Evolutionary conservation across 2,329 filamentous ascomycete species (phyloP).

Genomic region (Aspergillus fischeri): DNA sequence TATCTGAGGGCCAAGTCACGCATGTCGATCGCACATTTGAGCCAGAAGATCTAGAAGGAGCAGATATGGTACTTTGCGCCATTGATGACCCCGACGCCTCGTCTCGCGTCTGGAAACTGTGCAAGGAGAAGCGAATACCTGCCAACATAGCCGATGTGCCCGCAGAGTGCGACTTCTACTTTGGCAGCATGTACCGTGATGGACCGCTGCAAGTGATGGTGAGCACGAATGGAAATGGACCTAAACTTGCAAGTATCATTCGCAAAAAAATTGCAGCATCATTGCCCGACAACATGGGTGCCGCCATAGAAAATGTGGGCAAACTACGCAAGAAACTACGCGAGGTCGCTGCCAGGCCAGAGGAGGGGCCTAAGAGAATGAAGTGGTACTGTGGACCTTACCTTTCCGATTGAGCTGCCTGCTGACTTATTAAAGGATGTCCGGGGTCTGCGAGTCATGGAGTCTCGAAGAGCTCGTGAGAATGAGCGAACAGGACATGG

Average conservation of each 20-base stretch:
- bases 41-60: constrained; percentile 75
- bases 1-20: constrained; percentile 68
- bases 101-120: constrained; percentile 85
- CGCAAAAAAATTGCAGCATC: constrained; percentile 72
- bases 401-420: neutral
- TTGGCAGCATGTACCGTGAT: constrained; percentile 91
- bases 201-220: constrained; percentile 98
- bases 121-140: constrained; percentile 76
- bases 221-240: constrained; percentile 94
- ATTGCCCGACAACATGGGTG: constrained; percentile 74
- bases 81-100: constrained; percentile 93
- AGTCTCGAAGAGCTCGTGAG: constrained; percentile 77
- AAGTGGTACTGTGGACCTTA: constrained; percentile 60
- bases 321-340: constrained; percentile 73
- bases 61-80: constrained; percentile 85
- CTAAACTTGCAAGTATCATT: constrained; percentile 82
- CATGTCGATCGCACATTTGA: constrained; percentile 82
- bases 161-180: constrained; percentile 97
- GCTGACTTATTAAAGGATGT: constrained; percentile 63
- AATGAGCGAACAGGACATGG: constrained; percentile 81
- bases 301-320: constrained; percentile 81
- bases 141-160: constrained; percentile 98
- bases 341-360: constrained; percentile 65
- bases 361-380: constrained; percentile 84
- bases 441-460: constrained; percentile 82